Base-by-base conservation (phyloP, 2,329 filamentous ascomycete genomes). In the Phaeosphaeriaceae sp. region DNA sequence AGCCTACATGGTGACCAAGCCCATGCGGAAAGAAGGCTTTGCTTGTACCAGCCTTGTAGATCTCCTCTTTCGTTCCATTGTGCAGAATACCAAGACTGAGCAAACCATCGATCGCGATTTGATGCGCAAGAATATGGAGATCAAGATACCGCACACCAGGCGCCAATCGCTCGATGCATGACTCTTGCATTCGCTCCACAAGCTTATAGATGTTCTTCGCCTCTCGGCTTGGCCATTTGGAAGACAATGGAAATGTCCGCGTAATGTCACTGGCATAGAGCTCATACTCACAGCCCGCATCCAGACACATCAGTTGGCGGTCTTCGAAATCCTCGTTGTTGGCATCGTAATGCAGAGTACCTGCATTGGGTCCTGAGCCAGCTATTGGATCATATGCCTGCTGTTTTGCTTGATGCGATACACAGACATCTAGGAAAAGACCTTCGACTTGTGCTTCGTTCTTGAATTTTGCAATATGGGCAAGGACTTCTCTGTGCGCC, bases 11-110 rank as follows among this genome's bases (percentile, higher is more conserved):
- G 78, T 97, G 93, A 0, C 93, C 93, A 1, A 97, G 81, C 0
- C 93, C 93, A 75, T 97, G 93, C 1, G 93, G 93, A 72, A 97
- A 91, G 81, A 97, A 97, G 1, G 93, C 93, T 22, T 90, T 88
- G 70, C 91, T 94, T n/a, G 92, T 91, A 54, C 93, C 85, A 45
- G 86, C 87, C 65, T 88, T 85, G 60, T 96, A 86, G 22, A 97
- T 91, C 67, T 92, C 92, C 19, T 89, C 85, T 36, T 78, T 82
- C 0, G 81, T 81, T 7, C 86, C 88, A 54, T 89, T 88, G 46
- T 83, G 82, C 7, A 97, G 78, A 44, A 97, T 86, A 2, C 92
- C 92, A 5, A 96, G 80, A 47, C 83, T 79, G 48, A 92, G 78
- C 33, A 97, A 79, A 1, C 91, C 92, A 21, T 85, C 80, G 25